Evolutionary conservation across 495 filamentous ascomycete species (phyloP).

Genomic region (Penicillium herquei): DNA sequence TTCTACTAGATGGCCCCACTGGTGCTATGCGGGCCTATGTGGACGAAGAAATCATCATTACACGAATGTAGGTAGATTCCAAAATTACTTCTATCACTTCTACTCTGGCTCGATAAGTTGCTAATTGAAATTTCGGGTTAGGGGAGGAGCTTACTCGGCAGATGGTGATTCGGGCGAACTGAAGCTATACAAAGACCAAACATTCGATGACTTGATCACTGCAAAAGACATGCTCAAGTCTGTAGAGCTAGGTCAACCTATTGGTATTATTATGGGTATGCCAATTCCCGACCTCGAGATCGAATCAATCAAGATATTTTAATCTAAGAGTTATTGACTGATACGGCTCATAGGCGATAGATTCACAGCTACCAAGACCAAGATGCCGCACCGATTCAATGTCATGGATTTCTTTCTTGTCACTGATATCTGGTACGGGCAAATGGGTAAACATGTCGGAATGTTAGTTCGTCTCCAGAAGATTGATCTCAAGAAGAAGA

Average conservation of each 20-base stretch:
- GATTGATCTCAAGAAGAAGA: slow-evolving; percentile 51
- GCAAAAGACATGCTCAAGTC: slow-evolving; percentile 36
- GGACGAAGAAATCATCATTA: slow-evolving; percentile 64
- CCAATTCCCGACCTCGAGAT: neutral
- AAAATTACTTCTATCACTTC: slow-evolving; percentile 13
- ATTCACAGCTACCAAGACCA: slow-evolving; percentile 39
- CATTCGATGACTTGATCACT: slow-evolving; percentile 36
- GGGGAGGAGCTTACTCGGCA: slow-evolving; percentile 51
- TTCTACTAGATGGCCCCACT: too few relatives aligned
- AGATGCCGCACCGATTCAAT: slow-evolving; percentile 62
- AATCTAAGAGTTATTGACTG: too few relatives aligned
- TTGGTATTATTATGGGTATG: slow-evolving; percentile 62
- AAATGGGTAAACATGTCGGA: slow-evolving; percentile 37
- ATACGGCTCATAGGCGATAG: too few relatives aligned
- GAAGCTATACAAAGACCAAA: slow-evolving; percentile 23
- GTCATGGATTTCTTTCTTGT: slow-evolving; percentile 72
- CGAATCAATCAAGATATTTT: slow-evolving; percentile 49
- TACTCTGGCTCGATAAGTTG: neutral
- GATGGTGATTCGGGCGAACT: slow-evolving; percentile 30
- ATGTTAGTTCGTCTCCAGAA: slow-evolving; percentile 71
- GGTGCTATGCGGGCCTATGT: slow-evolving; percentile 38
- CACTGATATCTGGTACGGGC: slow-evolving; percentile 74
- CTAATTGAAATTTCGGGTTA: slow-evolving; percentile 20
- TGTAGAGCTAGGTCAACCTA: slow-evolving; percentile 32
- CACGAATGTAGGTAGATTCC: slow-evolving; percentile 53